phyloP scores from a whole-genome alignment of 2,329 filamentous ascomycete species.

The Chaetothyriales sp. region DNA sequence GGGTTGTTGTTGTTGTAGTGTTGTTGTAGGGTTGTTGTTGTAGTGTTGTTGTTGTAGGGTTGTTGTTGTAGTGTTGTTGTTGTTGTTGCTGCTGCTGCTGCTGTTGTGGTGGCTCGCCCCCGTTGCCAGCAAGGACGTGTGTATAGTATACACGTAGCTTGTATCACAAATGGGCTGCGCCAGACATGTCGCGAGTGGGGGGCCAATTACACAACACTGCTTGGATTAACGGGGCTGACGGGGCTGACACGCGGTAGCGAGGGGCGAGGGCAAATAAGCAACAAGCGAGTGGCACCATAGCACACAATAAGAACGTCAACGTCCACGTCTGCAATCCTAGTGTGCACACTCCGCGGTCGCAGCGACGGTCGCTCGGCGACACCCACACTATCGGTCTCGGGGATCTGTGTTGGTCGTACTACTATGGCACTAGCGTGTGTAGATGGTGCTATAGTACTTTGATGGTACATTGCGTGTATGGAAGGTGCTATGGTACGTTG shows the following conservation, averaged over 20 bases:
- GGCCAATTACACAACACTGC: not conserved
- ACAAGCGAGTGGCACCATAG: not conserved
- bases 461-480: too few species aligned
- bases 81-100: not conserved
- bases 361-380: not conserved
- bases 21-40: not conserved
- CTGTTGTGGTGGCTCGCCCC: too few species aligned
- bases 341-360: not conserved
- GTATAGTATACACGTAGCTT: not conserved
- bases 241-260: too few species aligned
- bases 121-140: not conserved
- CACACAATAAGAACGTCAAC: not conserved
- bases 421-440: not conserved
- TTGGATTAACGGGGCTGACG: not conserved
- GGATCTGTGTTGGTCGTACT: not conserved
- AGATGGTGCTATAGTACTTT: too few species aligned
- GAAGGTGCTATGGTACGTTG: too few species aligned
- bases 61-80: too few species aligned
- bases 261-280: not conserved
- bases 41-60: too few species aligned
- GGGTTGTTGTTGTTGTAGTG: not conserved
- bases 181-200: too few species aligned
- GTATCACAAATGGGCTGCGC: too few species aligned
- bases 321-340: not conserved
- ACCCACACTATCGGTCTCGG: not conserved